These are phyloP conservation scores for Penicillium manginii DNA, from an alignment of 495 filamentous ascomycete species.

Conservation along the genomic window DNA sequence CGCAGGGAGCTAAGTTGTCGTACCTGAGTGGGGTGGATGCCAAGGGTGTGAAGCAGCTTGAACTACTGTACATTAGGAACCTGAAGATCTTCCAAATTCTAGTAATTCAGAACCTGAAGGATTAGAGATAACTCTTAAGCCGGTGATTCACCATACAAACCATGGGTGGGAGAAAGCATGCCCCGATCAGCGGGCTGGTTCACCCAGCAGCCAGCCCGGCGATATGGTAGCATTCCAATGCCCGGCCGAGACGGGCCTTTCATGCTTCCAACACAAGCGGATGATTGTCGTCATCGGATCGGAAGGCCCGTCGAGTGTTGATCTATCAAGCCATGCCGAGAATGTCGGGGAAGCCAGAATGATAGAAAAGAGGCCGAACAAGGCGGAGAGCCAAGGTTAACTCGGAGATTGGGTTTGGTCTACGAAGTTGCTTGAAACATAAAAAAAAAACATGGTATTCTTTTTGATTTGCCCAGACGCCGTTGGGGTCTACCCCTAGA, in stretches of 20 bases:
- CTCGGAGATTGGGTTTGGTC: no score
- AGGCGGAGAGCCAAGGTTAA: background rate
- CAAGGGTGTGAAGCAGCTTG: no score
- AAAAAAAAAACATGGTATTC: constrained; percentile 15
- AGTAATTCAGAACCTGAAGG: no score
- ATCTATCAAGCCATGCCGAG: background rate
- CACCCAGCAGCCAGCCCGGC: background rate
- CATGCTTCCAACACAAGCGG: background rate
- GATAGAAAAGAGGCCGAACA: background rate
- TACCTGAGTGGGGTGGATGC: no score
- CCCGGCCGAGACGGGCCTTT: constrained; percentile 12
- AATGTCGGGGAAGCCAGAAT: background rate
- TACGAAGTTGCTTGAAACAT: background rate
- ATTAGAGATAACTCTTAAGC: constrained; percentile 7
- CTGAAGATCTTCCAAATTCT: no score
- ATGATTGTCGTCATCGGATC: constrained; percentile 3
- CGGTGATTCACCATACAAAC: constrained; percentile 11
- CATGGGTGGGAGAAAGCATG: constrained; percentile 6
- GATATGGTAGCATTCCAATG: constrained; percentile 20
- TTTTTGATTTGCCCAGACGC: constrained; percentile 1
- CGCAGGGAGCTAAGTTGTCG: no score
- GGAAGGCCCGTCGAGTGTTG: background rate
- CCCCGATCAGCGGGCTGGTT: constrained; percentile 13
- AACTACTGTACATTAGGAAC: no score
- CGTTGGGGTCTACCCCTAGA: background rate